A percentile compares a stretch with the other conserved stretches of the same genome.
Evolutionary conservation across 768 basidiomycete species (phyloP).

Genomic region (Lentinus tigrinus): DNA sequence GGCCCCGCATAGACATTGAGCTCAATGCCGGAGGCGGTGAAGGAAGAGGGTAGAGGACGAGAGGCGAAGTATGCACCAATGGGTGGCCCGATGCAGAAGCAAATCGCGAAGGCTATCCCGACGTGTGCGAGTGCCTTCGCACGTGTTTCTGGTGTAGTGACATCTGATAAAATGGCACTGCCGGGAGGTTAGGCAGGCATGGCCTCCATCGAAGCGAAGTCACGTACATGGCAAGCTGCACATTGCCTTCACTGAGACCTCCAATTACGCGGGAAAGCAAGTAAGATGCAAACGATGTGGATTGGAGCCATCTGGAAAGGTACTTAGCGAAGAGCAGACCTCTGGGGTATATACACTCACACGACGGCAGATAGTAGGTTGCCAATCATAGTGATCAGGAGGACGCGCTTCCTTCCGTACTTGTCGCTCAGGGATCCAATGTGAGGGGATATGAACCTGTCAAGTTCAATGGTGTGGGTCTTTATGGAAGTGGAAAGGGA

Average conservation of each 20-base stretch:
- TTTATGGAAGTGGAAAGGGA: neutral
- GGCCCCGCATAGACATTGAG: constrained; percentile 91
- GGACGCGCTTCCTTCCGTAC: constrained; percentile 82
- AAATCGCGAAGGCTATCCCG: constrained; percentile 94
- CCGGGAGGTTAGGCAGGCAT: neutral
- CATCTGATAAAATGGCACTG: constrained; percentile 92
- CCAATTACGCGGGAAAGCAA: constrained; percentile 89
- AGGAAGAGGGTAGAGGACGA: constrained; percentile 64
- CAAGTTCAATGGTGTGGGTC: neutral
- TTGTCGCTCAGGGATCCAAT: constrained; percentile 86
- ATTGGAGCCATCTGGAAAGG: constrained; percentile 76
- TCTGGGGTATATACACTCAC: constrained; percentile 43
- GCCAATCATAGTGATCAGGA: constrained; percentile 87
- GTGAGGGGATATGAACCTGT: constrained; percentile 65
- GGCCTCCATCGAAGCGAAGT: neutral
- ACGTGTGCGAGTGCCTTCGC: constrained; percentile 87
- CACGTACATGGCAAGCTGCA: constrained; percentile 89
- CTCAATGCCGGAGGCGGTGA: constrained; percentile 53
- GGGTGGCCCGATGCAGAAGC: constrained; percentile 90
- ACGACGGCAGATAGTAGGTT: constrained; percentile 89
- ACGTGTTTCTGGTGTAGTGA: constrained; percentile 76
- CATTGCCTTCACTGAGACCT: constrained; percentile 95
- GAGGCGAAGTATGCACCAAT: constrained; percentile 96
- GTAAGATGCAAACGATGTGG: constrained; percentile 88
- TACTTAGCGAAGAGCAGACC: constrained; percentile 1